Evolutionary conservation across 495 filamentous ascomycete genomes (phyloP), one percentile per base, ranked within the genome.

Genomic region (Oidiodendron maius): DNA sequence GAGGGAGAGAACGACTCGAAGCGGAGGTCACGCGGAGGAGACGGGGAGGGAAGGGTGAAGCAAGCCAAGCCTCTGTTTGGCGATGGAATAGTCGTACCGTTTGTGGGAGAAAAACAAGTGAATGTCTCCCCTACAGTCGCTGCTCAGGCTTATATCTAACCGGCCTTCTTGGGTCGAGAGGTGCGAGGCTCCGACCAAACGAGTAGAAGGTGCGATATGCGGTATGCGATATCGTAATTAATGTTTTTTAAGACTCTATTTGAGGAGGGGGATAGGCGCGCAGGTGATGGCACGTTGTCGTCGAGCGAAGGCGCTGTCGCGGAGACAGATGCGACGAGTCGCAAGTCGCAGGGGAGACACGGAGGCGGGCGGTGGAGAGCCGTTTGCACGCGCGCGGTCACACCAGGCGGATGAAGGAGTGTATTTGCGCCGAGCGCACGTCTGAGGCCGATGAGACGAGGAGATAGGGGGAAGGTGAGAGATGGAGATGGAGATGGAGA

Each of bases 81-180:
- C 30, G 37, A 28, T 57, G 63, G 42, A 45, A 40, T 50, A 47
- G 51, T 64, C 86, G 82, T 86, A 88, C 85, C 81, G 72, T 77
- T 65, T 72, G 73, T 72, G 81, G 86, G 89, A 95, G 90, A 95
- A 87, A 76, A 87, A 95, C 91, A 95, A 96, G 60, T 82, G 68
- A 96, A 96, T 96, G 91, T 89, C 83, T 96, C 91, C 87, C 90
- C 89, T 82, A 70, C 65, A 65, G 67, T 54, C 61, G 59, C 59
- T 71, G 66, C 64, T 57, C 58, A 48, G 51, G n/a, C n/a, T n/a
- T n/a, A n/a, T n/a, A n/a, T n/a, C n/a, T n/a, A n/a, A n/a, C n/a
- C n/a, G n/a, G n/a, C n/a, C n/a, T n/a, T n/a, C n/a, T n/a, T n/a
- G n/a, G n/a, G n/a, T n/a, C n/a, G n/a, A n/a, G n/a, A n/a, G n/a